Evolutionary conservation across 2,329 filamentous ascomycete genomes (phyloP), one percentile per base, ranked within the genome.

Genomic region (Cladosporium velox): DNA sequence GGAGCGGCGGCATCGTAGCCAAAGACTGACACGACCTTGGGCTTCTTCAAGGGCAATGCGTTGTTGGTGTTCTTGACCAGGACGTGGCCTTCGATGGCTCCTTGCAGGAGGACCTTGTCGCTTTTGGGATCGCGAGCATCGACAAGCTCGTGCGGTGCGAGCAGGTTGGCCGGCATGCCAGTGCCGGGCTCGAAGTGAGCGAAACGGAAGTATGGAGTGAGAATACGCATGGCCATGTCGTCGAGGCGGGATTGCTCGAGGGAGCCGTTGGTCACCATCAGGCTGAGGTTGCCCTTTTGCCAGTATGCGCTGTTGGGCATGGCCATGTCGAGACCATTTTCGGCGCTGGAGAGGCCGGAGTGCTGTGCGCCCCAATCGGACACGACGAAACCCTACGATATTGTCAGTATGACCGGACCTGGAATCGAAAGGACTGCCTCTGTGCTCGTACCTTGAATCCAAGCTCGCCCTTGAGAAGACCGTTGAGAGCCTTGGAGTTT

Each of bases 391-490:
- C 71, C 47, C 72, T 90, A 7, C 26, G 21, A 10, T 2, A 30
- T 5, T 21, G 44, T 62, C n/a, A 62, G 44, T n/a, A 34, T 47
- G 4, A 15, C 12, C 12, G 12, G 34, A 35, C 3, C 3, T 35
- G 34, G 10, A 4, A 15, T 35, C 12, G 11, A 35, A 35, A 35
- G 34, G 34, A 35, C 34, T 3, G 14, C 4, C 12, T 35, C 34
- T 35, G 14, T 15, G 34, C 34, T 35, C 34, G 34, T 35, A 35
- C 34, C 59, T 62, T 72, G 61, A 77, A 77, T 2, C 73, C 74
- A 11, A 77, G 83, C 75, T 92, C 88, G 15, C 83, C 78, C 78
- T 92, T 91, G 18, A 92, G 79, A 3, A 92, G 74, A 59, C 84
- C 83, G 73, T 89, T 89, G 64, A 90, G 74, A 3, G 82, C 77